Percentiles rank a stretch among this genome's conserved stretches.
phyloP scores from a whole-genome alignment of 305 asterid genomes.

The Withania somnifera region DNA sequence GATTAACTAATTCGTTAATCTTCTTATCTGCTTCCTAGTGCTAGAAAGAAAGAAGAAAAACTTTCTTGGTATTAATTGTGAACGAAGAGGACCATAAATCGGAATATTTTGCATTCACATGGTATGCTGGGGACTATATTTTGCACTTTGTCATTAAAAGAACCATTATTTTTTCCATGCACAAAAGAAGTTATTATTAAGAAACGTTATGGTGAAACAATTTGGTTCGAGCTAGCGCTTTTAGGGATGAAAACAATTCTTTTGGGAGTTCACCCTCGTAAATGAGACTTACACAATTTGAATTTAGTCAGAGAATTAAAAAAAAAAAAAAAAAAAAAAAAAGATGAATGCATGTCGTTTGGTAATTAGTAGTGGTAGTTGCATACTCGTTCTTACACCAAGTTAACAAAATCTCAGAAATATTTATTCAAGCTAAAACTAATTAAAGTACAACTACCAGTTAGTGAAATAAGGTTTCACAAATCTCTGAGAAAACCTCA shows the following conservation, averaged over 20 bases:
- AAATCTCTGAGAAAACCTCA: slow-evolving; percentile 49
- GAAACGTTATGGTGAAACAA: too few species aligned
- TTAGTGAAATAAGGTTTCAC: slow-evolving; percentile 36
- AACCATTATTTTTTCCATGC: not conserved
- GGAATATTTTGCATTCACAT: slow-evolving; percentile 4
- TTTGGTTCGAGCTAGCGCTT: too few species aligned
- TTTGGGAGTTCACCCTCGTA: too few species aligned
- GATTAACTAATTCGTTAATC: too few species aligned
- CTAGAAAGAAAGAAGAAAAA: not conserved
- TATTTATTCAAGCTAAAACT: not conserved
- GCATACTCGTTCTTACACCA: not conserved
- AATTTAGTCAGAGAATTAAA: too few species aligned
- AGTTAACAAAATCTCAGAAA: not conserved
- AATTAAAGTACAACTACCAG: not conserved
- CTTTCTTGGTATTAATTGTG: not conserved
- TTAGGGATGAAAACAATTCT: too few species aligned
- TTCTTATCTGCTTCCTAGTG: too few species aligned
- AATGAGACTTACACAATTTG: too few species aligned
- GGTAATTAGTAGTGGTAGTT: not conserved
- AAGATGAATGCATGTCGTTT: not conserved
- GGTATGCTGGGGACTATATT: not conserved
- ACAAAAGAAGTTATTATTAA: not conserved
- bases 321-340: too few species aligned
- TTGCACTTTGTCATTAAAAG: not conserved
- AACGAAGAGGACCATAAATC: not conserved